Conservation (phyloP, 352 stramenopile genomes). For the Blastocystis sp. region DNA sequence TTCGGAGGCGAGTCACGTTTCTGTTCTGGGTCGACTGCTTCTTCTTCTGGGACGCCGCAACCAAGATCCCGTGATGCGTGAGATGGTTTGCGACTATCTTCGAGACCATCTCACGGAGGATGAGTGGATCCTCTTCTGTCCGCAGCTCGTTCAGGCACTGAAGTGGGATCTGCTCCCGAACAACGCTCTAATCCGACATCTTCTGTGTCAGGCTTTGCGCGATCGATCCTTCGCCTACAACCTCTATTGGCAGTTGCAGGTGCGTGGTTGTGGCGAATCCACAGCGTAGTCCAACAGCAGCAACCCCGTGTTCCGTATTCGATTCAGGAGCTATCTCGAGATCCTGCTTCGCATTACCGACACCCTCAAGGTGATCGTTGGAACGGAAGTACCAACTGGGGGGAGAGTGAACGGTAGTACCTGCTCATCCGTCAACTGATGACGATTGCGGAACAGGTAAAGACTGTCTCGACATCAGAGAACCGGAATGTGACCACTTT, state of each 20-base stretch:
- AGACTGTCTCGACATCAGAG: conserved; percentile 58
- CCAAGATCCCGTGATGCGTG: not conserved
- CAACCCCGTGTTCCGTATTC: conserved; percentile 56
- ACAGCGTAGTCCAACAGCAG: conserved; percentile 38
- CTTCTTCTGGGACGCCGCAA: conserved; percentile 1
- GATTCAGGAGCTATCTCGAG: conserved; percentile 56
- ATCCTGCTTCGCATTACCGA: conserved; percentile 55
- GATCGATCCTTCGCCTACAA: conserved; percentile 61
- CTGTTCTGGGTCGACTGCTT: not conserved
- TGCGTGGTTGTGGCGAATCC: conserved; percentile 53
- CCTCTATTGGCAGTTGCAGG: conserved; percentile 65
- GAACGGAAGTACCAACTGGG: conserved; percentile 73
- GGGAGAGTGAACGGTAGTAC: conserved; percentile 75
- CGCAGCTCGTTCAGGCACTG: conserved; percentile 63
- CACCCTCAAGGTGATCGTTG: conserved; percentile 68
- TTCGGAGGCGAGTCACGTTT: not conserved
- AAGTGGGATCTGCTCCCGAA: conserved; percentile 66
- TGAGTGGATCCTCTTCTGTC: conserved; percentile 32
- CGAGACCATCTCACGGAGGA: not conserved
- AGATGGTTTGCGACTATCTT: not conserved
- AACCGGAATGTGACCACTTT: not conserved
- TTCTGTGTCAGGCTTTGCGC: conserved; percentile 63
- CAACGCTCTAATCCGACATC: conserved; percentile 64
- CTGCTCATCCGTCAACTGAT: conserved; percentile 77
- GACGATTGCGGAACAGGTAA: conserved; percentile 67